Conservation (phyloP, 129 eudicot genomes). For the Artemisia tridentata region DNA sequence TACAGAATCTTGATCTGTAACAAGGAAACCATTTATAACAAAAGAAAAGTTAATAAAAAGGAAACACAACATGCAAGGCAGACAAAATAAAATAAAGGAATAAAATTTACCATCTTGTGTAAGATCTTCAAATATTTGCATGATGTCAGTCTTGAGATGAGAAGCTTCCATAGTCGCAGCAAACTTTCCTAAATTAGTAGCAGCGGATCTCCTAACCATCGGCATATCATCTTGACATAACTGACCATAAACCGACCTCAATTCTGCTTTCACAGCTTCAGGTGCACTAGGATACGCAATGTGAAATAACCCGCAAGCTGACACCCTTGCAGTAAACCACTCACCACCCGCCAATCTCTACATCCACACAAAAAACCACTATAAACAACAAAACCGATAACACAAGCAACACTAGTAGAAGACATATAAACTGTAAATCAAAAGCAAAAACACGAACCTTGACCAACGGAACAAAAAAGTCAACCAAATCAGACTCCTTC, state of each 20-base stretch:
- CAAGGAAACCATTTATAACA: conserved; percentile 18
- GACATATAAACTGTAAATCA: background rate
- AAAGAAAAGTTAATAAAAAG: background rate
- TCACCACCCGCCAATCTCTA: conserved; percentile 95
- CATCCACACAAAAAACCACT: background rate
- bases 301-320: conserved; percentile 90
- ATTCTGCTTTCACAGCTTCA: conserved; percentile 66
- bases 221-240: conserved; percentile 99
- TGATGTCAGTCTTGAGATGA: conserved; percentile 86
- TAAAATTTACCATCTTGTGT: conserved; percentile 75
- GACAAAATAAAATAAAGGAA: background rate
- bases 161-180: conserved; percentile 89
- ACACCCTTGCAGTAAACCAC: conserved; percentile 94
- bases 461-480: conserved; percentile 66
- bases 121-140: conserved; percentile 88
- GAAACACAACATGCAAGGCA: background rate
- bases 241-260: conserved; percentile 78
- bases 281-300: conserved; percentile 89
- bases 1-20: conserved; percentile 96
- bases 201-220: conserved; percentile 97
- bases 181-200: conserved; percentile 88
- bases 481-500: conserved; percentile 85
- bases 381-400: background rate
- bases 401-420: background rate
- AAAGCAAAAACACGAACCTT: conserved; percentile 49